phyloP scores from a whole-genome alignment of 1,139 yeast genomes.

The Sugiyamaella castrensis region DNA sequence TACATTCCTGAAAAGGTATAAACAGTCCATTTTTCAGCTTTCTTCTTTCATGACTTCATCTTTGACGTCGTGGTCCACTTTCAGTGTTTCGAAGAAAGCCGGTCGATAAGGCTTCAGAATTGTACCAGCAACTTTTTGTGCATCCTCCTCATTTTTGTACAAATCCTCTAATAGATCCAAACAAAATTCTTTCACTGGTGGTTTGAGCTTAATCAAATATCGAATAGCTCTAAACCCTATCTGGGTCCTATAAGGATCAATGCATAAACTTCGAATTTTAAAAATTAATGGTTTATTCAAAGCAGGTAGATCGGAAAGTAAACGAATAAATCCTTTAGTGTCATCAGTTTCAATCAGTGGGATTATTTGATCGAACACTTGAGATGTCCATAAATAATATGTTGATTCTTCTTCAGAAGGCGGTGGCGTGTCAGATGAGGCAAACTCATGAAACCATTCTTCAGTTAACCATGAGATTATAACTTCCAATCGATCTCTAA shows the following conservation, averaged over 20 bases:
- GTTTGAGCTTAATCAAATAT: constrained; percentile 83
- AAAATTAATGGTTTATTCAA: constrained; percentile 58
- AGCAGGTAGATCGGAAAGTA: constrained; percentile 82
- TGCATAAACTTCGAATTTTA: constrained; percentile 69
- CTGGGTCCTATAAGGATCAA: constrained; percentile 78
- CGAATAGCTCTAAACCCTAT: constrained; percentile 77
- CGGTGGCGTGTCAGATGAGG: constrained; percentile 8
- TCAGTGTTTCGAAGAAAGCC: constrained; percentile 7
- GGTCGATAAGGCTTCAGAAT: constrained; percentile 50
- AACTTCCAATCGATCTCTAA: constrained; percentile 67
- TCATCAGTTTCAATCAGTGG: constrained; percentile 82
- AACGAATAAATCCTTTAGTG: constrained; percentile 72
- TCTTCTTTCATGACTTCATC: constrained; percentile 1
- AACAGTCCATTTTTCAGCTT: neutral
- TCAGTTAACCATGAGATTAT: constrained; percentile 94
- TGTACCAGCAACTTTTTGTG: constrained; percentile 53
- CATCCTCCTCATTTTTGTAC: constrained; percentile 50
- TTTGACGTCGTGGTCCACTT: neutral
- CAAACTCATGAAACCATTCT: constrained; percentile 70
- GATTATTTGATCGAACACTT: constrained; percentile 71
- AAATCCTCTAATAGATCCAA: constrained; percentile 62
- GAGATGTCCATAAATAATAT: constrained; percentile 58
- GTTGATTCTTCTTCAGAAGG: constrained; percentile 23
- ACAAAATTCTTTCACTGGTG: constrained; percentile 72
- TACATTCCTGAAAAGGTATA: neutral